Evolutionary conservation across 805 yeast species (phyloP).

Genomic region (Myxozyma neglecta): DNA sequence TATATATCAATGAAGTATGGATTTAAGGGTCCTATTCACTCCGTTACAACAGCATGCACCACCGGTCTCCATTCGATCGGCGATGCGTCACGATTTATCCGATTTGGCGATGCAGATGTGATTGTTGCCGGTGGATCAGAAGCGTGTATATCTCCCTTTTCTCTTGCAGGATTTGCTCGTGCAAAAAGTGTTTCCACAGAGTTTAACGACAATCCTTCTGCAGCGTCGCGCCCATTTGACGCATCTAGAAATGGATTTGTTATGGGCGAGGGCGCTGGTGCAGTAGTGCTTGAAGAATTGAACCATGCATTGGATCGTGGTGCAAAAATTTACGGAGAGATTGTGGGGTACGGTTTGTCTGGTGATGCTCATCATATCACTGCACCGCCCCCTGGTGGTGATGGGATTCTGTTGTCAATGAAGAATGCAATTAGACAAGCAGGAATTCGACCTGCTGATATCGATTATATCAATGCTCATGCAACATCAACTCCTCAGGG

Average conservation of each 20-base stretch:
- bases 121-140: slow-evolving; percentile 96
- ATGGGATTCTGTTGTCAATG: slow-evolving; percentile 86
- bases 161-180: slow-evolving; percentile 87
- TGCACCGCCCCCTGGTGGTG: slow-evolving; percentile 79
- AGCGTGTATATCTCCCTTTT: slow-evolving; percentile 78
- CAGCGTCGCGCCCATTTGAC: slow-evolving; percentile 89
- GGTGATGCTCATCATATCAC: slow-evolving; percentile 95
- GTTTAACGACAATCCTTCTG: slow-evolving; percentile 59
- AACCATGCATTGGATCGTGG: slow-evolving; percentile 72
- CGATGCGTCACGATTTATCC: slow-evolving; percentile 81
- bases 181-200: slow-evolving; percentile 74
- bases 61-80: slow-evolving; percentile 94
- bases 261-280: slow-evolving; percentile 89
- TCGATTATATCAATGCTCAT: slow-evolving; percentile 90
- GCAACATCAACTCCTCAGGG: slow-evolving; percentile 93
- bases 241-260: slow-evolving; percentile 78
- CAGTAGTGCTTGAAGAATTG: slow-evolving; percentile 70
- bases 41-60: slow-evolving; percentile 94
- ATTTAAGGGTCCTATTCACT: slow-evolving; percentile 80
- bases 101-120: slow-evolving; percentile 76
- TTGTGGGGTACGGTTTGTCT: slow-evolving; percentile 83
- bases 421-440: slow-evolving; percentile 62
- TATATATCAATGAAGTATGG: slow-evolving; percentile 77
- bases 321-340: slow-evolving; percentile 68
- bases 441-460: slow-evolving; percentile 47